Evolutionary conservation across 768 basidiomycete genomes (phyloP).

Genomic region (Pulveroboletus ravenelii): DNA sequence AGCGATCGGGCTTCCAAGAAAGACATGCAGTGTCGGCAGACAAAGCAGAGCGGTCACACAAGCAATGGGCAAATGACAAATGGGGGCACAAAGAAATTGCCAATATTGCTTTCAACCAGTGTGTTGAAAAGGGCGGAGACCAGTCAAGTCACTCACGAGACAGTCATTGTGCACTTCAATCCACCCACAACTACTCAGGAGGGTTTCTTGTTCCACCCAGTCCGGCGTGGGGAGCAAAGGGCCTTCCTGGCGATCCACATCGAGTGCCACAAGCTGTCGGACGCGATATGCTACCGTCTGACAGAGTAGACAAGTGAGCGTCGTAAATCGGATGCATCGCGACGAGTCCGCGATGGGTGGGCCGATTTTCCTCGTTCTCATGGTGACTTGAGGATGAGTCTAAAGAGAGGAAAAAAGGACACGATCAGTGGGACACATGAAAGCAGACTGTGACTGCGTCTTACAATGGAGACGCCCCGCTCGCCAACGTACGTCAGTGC

Average conservation of each 20-base stretch:
- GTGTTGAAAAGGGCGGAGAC: neutral
- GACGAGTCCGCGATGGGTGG: conserved; percentile 40
- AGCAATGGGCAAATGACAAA: neutral
- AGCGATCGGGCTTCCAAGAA: neutral
- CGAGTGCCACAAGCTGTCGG: conserved; percentile 50
- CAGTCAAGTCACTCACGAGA: conserved; percentile 48
- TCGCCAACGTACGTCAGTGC: conserved; percentile 58
- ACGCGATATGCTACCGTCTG: conserved; percentile 65
- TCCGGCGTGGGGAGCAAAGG: conserved; percentile 67
- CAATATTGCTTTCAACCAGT: neutral
- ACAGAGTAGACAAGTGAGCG: conserved; percentile 68
- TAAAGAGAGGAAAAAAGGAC: conserved; percentile 27
- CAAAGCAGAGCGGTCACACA: conserved; percentile 3
- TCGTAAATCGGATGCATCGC: conserved; percentile 54
- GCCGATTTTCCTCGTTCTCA: conserved; percentile 52
- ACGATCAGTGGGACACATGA: conserved; percentile 4
- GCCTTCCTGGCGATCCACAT: conserved; percentile 57
- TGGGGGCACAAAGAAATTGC: conserved; percentile 2
- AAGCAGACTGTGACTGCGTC: conserved; percentile 22
- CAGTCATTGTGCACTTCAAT: conserved; percentile 64
- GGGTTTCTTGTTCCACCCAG: conserved; percentile 69
- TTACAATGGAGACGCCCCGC: conserved; percentile 61
- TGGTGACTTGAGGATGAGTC: conserved; percentile 67
- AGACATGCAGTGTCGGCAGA: conserved; percentile 5
- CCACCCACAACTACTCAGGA: conserved; percentile 68